Base-by-base conservation (phyloP, 768 basidiomycete species). In the Boletus subparvulus region DNA sequence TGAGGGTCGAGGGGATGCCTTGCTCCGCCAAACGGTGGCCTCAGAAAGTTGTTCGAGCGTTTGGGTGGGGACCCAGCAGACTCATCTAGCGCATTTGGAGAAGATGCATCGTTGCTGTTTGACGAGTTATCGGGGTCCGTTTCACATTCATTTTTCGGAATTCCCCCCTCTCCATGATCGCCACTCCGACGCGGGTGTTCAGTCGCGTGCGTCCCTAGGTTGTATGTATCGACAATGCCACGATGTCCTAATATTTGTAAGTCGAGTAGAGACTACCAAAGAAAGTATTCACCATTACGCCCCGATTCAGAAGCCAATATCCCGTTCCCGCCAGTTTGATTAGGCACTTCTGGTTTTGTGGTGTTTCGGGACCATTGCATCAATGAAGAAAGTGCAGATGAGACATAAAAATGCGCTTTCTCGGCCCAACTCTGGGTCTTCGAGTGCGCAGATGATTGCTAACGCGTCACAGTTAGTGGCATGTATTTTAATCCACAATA, bases 1-100 rank as follows among this genome's bases (percentile, higher is more conserved):
- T 90, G 87, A 0, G 89, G 92, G 65, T 88, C 82, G 28, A 73
- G 77, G n/a, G 65, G 52, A 44, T 59, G 24, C 26, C 53, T 66
- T 5, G 46, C 19, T 40, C 42, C 46, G 32, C 42, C 28, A 24
- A 40, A 16, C n/a, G 24, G 8, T 3, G 6, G 32, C 32, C 32
- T 35, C 36, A 49, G 50, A 37, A 54, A 13, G 26, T 51, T 58
- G 9, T 30, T 54, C 19, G 47, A 32, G 10, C 32, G 32, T 32
- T 32, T 55, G 13, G 52, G 45, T 32, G 33, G 39, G 7, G 42
- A 40, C 19, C 7, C 36, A 4, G 21, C 10, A 7, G 47, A 11
- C 9, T 44, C 57, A 11, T 56, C 45, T n/a, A 19, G 36, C 13
- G 12, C 42, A 13, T 24, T 57, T 13, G 28, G n/a, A 21, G 46